Evolutionary conservation across 129 eudicot genomes (phyloP).

Genomic region (Pseudognaphalium luteoalbum): DNA sequence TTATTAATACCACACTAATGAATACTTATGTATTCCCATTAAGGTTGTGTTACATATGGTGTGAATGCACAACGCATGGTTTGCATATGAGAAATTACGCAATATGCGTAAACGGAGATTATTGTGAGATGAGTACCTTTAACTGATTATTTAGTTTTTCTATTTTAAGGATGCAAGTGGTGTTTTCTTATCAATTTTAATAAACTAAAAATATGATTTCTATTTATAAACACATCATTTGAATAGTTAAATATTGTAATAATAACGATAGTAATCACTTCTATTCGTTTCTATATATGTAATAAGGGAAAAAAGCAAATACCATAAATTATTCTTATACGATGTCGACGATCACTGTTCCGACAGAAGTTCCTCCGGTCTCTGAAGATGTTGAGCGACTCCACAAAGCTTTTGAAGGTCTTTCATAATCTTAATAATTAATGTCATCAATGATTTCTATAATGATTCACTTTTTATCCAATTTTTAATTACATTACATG

Average conservation of each 20-base stretch:
- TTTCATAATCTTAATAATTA: background rate
- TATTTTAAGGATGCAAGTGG: no score
- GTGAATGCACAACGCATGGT: no score
- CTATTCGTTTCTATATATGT: background rate
- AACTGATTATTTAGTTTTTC: no score
- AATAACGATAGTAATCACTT: background rate
- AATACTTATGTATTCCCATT: no score
- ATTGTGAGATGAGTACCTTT: no score
- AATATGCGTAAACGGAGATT: no score
- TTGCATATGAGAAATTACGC: no score
- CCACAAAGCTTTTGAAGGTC: conserved; percentile 62
- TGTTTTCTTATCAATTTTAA: no score
- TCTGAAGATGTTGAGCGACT: conserved; percentile 81
- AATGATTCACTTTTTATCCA: background rate
- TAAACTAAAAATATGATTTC: background rate
- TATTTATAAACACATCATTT: background rate
- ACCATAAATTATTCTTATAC: background rate
- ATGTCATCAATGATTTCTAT: background rate
- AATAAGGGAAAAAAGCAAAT: background rate
- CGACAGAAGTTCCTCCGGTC: conserved; percentile 58
- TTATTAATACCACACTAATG: no score
- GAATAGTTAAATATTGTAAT: background rate
- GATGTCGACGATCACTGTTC: conserved; percentile 69
- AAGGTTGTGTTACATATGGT: no score
- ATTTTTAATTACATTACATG: background rate